Base-by-base conservation (phyloP, 2,329 filamentous ascomycete genomes). In the Colletotrichum magnum region DNA sequence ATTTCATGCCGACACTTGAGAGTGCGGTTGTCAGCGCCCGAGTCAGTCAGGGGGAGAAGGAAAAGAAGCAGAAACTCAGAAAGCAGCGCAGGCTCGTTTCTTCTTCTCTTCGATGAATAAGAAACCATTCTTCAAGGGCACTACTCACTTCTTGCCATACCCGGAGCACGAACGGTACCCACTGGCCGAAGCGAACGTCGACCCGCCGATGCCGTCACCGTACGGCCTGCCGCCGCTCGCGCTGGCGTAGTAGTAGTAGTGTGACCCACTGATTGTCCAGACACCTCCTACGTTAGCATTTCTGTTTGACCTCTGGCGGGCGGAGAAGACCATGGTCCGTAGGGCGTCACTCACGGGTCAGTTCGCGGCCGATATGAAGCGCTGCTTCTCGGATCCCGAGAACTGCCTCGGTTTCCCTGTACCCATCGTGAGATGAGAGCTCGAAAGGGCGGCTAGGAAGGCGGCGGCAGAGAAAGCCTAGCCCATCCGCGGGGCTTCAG, bases 371-470 rank as follows among this genome's bases (percentile, higher is more conserved):
- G 79, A 76, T 90, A 89, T 61, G 83, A 72, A 5, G 85, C 87
- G 57, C 79, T 74, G 71, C 83, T 84, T 71, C 88, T 88, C 72
- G 92, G 91, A 79, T 90, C 87, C 41, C 90, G 89, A 54, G 85
- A 78, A 79, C 89, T 91, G 74, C 89, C 92, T 80, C 89, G 87
- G 79, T 93, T 93, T 71, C 91, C 90, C 90, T 92, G 32, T 36
- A 2, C 4, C 48, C n/a, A 21, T 45, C 12, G 15, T 62, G 12
- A 62, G 59, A 43, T n/a, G 13, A 13, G 5, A 43, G 15, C 13
- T 36, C 32, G 3, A 10, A 36, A 36, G 9, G 32, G 9, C 3
- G 32, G 1, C 1, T 36, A 48, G 18, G 9, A 48, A 24, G 18
- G 3, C 39, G 15, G 48, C 36, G 48, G 48, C 41, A 58, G 13